Conservation (phyloP, 305 asterid genomes). For the Petunia hybrid region DNA sequence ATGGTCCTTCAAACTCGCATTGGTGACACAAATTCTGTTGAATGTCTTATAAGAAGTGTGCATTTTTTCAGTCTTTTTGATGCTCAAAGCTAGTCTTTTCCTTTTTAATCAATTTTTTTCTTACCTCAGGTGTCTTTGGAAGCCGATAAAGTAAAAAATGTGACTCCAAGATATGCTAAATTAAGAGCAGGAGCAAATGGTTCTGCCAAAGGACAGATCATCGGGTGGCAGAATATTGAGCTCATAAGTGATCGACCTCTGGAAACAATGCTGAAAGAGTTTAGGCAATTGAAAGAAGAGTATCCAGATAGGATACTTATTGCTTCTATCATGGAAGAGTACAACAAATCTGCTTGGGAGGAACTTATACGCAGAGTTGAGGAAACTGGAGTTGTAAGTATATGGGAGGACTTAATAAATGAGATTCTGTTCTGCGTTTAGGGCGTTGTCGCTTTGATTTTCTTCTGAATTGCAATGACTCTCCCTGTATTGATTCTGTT, state of each 20-base stretch:
- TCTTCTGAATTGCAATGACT: conserved; percentile 13
- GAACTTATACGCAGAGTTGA: conserved; percentile 90
- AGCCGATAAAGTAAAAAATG: conserved; percentile 89
- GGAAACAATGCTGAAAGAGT: conserved; percentile 91
- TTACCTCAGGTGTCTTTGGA: conserved; percentile 78
- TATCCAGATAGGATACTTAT: conserved; percentile 91
- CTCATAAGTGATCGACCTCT: conserved; percentile 94
- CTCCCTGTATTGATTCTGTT: conserved; percentile 31
- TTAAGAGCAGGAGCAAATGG: conserved; percentile 85
- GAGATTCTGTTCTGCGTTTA: conserved; percentile 3
- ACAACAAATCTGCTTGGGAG: conserved; percentile 87
- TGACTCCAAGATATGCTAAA: conserved; percentile 92
- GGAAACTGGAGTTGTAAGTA: conserved; percentile 88
- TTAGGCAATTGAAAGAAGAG: conserved; percentile 80
- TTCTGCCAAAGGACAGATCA: conserved; percentile 81
- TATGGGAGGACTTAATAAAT: conserved; percentile 12
- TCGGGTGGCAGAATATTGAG: conserved; percentile 96
- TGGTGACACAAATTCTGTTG: background rate
- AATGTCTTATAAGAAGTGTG: background rate
- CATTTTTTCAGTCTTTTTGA: background rate
- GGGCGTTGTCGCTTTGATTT: background rate
- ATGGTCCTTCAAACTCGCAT: background rate
- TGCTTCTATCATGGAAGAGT: conserved; percentile 98
- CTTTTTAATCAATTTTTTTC: conserved; percentile 5
- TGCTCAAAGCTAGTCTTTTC: background rate